Evolutionary conservation across 164 flowering plant species (phyloP).

Genomic region (Santalum album): DNA sequence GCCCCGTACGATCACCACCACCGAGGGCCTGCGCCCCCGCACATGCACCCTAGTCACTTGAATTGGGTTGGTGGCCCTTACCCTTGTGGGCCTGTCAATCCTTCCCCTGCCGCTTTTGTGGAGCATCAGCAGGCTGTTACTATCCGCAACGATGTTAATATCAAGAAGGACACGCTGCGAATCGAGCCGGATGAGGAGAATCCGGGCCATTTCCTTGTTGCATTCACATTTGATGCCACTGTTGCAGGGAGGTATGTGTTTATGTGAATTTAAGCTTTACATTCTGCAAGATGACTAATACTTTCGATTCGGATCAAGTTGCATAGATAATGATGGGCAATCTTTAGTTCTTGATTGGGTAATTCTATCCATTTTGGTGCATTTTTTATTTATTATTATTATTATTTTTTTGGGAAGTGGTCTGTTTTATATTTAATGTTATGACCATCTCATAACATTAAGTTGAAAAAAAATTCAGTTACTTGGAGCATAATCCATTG

Average conservation of each 20-base stretch:
- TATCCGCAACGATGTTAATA: slow-evolving; percentile 78
- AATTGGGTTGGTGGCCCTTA: slow-evolving; percentile 53
- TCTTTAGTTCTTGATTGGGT: too few species aligned
- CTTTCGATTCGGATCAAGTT: too few species aligned
- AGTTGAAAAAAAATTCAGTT: too few species aligned
- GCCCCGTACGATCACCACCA: slow-evolving; percentile 71
- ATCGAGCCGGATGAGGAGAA: slow-evolving; percentile 70
- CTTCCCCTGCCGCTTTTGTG: slow-evolving; percentile 44
- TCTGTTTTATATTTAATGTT: too few species aligned
- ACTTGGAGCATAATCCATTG: too few species aligned
- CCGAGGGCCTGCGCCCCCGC: slow-evolving; percentile 15
- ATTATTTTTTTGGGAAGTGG: too few species aligned
- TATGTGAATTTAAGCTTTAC: background rate
- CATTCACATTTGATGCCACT: slow-evolving; percentile 89
- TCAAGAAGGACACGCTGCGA: slow-evolving; percentile 81
- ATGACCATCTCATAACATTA: too few species aligned
- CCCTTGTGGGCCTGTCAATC: slow-evolving; percentile 38
- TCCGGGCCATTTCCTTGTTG: slow-evolving; percentile 64
- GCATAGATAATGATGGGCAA: too few species aligned
- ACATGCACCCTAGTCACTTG: slow-evolving; percentile 17
- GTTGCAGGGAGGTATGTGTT: slow-evolving; percentile 68
- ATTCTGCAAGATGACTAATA: too few species aligned
- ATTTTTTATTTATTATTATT: too few species aligned
- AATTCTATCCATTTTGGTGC: too few species aligned
- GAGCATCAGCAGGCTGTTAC: slow-evolving; percentile 96